Conservation (phyloP, 1,139 yeast genomes). For the Chernovozyma aurita region DNA sequence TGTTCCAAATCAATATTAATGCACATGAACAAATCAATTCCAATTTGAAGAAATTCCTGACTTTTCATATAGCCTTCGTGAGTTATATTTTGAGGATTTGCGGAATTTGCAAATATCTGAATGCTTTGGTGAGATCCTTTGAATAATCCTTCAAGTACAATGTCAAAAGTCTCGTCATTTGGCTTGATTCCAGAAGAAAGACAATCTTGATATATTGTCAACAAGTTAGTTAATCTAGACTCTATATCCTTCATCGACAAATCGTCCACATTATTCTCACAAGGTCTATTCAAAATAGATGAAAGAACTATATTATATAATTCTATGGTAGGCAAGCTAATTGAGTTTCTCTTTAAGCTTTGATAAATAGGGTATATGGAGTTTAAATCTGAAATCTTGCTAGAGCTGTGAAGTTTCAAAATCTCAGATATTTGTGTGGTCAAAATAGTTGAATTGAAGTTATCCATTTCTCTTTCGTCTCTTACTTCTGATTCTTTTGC, state of each 20-base stretch:
- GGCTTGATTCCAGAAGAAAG: slow-evolving; percentile 48
- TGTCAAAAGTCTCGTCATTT: slow-evolving; percentile 45
- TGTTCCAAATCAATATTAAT: slow-evolving; percentile 20
- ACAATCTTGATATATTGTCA: slow-evolving; percentile 66
- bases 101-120: slow-evolving; percentile 7
- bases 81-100: slow-evolving; percentile 15
- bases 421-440: slow-evolving; percentile 20
- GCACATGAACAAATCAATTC: slow-evolving; percentile 52
- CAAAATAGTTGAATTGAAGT: slow-evolving; percentile 22
- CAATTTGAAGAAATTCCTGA: slow-evolving; percentile 63
- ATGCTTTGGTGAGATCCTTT: slow-evolving; percentile 41
- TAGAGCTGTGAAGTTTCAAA: background rate
- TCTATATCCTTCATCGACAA: slow-evolving; percentile 26
- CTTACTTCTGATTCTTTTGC: background rate
- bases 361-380: slow-evolving; percentile 42
- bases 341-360: slow-evolving; percentile 34
- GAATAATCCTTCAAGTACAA: slow-evolving; percentile 48
- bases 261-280: slow-evolving; percentile 19
- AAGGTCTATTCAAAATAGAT: slow-evolving; percentile 28
- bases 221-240: slow-evolving; percentile 47
- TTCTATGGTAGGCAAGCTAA: slow-evolving; percentile 28
- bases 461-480: background rate
- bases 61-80: slow-evolving; percentile 34
- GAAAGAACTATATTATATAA: slow-evolving; percentile 34
- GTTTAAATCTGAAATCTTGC: slow-evolving; percentile 21